Evolutionary conservation across 2,329 filamentous ascomycete species (phyloP).

Genomic region (Fusarium pininemorale): DNA sequence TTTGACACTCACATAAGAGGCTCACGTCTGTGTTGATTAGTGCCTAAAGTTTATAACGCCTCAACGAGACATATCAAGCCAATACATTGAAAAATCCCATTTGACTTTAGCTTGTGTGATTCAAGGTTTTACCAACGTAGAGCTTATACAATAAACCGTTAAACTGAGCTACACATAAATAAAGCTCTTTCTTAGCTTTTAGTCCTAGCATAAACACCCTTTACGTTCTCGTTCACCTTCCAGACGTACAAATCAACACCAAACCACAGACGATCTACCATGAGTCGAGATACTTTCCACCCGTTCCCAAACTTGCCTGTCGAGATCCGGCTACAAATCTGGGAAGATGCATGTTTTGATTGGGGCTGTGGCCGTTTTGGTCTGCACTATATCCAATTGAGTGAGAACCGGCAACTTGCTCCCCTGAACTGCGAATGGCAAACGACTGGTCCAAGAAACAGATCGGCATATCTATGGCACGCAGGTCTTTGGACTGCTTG

Average conservation of each 20-base stretch:
- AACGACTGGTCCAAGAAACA: not conserved
- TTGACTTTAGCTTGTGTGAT: not conserved
- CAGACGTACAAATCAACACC: not conserved
- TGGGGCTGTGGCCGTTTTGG: not conserved
- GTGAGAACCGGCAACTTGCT: not conserved
- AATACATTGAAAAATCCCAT: too few relatives aligned
- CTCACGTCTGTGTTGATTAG: too few relatives aligned
- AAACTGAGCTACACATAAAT: not conserved
- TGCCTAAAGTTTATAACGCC: too few relatives aligned
- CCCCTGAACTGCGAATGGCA: not conserved
- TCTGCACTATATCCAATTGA: not conserved
- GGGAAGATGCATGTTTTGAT: not conserved
- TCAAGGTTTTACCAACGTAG: too few relatives aligned
- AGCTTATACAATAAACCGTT: too few relatives aligned
- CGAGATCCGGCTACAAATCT: not conserved
- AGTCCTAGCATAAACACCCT: not conserved
- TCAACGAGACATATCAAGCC: too few relatives aligned
- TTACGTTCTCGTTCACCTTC: not conserved
- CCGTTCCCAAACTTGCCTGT: not conserved
- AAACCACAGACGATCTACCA: not conserved
- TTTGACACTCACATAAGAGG: not conserved
- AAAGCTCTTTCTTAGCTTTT: too few relatives aligned
- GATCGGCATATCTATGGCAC: not conserved
- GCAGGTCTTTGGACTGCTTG: not conserved
- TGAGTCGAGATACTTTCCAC: not conserved